A percentile compares a stretch with the other conserved stretches of the same genome.
phyloP scores from a whole-genome alignment of 305 asterid genomes.

The Fraxinus xanthoxyloides region DNA sequence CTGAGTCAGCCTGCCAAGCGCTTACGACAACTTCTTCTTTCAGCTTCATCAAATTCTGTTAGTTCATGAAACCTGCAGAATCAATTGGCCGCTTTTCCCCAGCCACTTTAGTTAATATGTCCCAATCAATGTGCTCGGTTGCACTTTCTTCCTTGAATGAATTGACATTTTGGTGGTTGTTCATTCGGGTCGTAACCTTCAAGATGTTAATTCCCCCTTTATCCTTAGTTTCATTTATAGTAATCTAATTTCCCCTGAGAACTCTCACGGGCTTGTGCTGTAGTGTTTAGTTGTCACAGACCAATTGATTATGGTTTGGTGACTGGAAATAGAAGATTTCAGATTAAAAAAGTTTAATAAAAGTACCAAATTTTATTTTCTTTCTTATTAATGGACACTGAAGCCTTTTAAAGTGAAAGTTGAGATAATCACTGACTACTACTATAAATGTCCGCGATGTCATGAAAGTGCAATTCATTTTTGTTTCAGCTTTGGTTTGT shows the following conservation, averaged over 20 bases:
- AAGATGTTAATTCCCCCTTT: constrained; percentile 11
- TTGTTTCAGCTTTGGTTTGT: background rate
- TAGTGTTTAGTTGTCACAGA: background rate
- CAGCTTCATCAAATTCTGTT: constrained; percentile 77
- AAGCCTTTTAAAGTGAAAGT: background rate
- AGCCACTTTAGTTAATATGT: too few relatives aligned
- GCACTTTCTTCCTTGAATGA: too few relatives aligned
- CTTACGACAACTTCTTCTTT: constrained; percentile 71
- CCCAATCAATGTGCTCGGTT: too few relatives aligned
- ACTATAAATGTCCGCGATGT: background rate
- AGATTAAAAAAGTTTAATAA: background rate
- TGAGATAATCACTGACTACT: background rate
- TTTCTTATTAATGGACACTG: background rate
- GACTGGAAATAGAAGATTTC: background rate
- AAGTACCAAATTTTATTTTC: background rate
- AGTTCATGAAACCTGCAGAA: constrained; percentile 75
- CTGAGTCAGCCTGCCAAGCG: constrained; percentile 78
- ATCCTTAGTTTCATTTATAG: background rate
- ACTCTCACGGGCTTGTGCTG: background rate
- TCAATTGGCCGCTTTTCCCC: too few relatives aligned
- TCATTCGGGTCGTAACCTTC: constrained; percentile 9
- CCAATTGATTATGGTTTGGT: background rate
- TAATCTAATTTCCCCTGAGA: background rate
- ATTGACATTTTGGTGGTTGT: too few relatives aligned
- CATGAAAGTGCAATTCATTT: background rate